Evolutionary conservation across 345 rosid species (phyloP), one percentile per base, ranked within the genome.

Genomic region (Aethionema arabicum): DNA sequence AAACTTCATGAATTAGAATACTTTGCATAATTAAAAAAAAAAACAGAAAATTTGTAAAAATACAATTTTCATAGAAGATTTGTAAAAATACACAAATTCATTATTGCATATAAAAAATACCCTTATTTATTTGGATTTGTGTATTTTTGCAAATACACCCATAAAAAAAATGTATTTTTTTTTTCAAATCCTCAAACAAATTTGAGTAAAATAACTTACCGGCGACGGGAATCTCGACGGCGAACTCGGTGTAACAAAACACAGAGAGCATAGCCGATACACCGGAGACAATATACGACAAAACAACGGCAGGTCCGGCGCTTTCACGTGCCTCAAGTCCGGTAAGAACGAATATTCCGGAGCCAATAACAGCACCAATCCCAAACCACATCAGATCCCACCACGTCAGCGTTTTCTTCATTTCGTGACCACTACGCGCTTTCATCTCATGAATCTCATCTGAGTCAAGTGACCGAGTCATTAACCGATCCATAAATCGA

Each of bases 381-480:
- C 98, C 95, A 56, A 91, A 91, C 98, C 96, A 92, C 5, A 92
- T 89, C 3, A 92, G 86, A 53, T 92, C 98, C 98, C 98, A 92
- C 98, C 96, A 89, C 0, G 68, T 78, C 40, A 92, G 78, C 36
- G 69, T 86, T 66, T 79, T 87, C 83, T 92, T 89, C 98, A 89
- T 92, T 61, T 92, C 91, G 52, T 89, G 77, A 41, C 80, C 77
- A 60, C 98, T 92, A 62, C 80, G 79, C 2, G 86, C 93, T 73
- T 75, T 89, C 27, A 92, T 72, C 62, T 92, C 96, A 11, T 82
- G 73, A 67, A 92, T 74, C 89, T 92, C 96, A 7, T 77, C 67
- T 3, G 88, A 30, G 75, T 92, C 98, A 11, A 64, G 36, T 4
- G 96, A 92, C 32, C 98, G 82, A 37, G 87, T 74, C 56, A 80